phyloP scores from a whole-genome alignment of 2,329 filamentous ascomycete genomes.

The Aureobasidium sp. region DNA sequence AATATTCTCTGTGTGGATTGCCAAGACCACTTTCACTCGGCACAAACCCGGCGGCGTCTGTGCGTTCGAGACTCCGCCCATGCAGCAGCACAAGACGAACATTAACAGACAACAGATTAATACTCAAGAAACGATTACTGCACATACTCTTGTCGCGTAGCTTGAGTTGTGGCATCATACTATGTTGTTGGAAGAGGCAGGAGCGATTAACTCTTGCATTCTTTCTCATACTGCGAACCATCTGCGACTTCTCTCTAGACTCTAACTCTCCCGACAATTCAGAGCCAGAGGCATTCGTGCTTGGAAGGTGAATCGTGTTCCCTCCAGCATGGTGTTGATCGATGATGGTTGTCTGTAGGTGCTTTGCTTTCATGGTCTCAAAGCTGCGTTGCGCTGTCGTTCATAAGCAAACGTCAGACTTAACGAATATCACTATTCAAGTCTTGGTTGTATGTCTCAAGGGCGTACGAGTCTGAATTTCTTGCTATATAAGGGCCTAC shows the following conservation, averaged over 20 bases:
- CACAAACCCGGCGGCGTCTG: not conserved
- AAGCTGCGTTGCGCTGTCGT: no score
- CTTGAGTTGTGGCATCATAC: not conserved
- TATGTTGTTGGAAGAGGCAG: not conserved
- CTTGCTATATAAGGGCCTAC: no score
- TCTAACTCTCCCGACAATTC: no score
- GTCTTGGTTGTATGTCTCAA: no score
- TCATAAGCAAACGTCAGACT: no score
- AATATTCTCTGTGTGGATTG: constrained; percentile 6
- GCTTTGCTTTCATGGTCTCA: not conserved
- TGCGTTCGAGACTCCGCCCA: not conserved
- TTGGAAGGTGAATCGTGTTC: not conserved
- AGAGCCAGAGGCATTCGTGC: no score
- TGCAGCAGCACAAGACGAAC: not conserved
- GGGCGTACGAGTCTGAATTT: no score
- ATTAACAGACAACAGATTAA: not conserved
- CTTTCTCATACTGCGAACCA: not conserved
- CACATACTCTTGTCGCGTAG: not conserved
- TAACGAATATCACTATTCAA: no score
- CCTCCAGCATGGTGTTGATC: not conserved
- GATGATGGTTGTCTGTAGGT: not conserved
- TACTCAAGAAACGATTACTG: not conserved
- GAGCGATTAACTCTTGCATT: not conserved
- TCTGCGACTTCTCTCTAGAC: not conserved
- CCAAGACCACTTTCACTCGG: no score